Evolutionary conservation across 148 eudicot genomes (phyloP).

Genomic region (Dysphania ambrosioides): DNA sequence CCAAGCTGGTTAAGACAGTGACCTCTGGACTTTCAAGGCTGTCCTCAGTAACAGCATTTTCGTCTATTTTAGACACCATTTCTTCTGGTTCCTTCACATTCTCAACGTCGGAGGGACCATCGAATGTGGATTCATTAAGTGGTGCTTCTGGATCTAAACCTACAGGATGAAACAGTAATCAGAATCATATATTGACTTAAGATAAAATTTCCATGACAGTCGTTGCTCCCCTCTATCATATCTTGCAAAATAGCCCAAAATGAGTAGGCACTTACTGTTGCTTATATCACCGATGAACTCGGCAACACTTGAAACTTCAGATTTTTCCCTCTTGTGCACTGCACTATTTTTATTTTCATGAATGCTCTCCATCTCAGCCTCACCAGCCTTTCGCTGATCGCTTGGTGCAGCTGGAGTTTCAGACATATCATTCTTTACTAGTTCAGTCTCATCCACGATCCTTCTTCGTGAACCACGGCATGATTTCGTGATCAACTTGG

Average conservation of each 20-base stretch:
- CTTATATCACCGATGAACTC: constrained; percentile 3
- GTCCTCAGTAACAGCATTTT: not conserved
- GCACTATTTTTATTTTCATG: constrained; percentile 27
- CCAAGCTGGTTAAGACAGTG: not conserved
- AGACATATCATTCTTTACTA: constrained; percentile 13
- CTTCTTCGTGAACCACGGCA: constrained; percentile 29
- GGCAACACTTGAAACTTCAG: constrained; percentile 16
- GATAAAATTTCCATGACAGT: too few relatives aligned
- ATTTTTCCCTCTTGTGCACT: constrained; percentile 22
- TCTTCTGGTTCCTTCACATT: constrained; percentile 7
- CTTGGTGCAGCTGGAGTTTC: constrained; percentile 24
- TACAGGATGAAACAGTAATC: not conserved
- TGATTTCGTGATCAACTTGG: constrained; percentile 22
- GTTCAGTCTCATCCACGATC: constrained; percentile 22
- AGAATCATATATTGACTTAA: not conserved
- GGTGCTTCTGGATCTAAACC: constrained; percentile 9
- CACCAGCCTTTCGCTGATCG: constrained; percentile 25
- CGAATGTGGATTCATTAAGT: not conserved
- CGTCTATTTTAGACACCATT: not conserved
- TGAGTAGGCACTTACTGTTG: constrained; percentile 23
- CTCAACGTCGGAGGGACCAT: not conserved
- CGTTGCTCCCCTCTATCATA: not conserved
- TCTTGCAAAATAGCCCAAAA: not conserved
- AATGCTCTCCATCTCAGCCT: constrained; percentile 24
- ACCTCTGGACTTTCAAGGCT: not conserved